Base-by-base conservation (phyloP, 1,284 basidiomycete species). In the Tremellales sp. region DNA sequence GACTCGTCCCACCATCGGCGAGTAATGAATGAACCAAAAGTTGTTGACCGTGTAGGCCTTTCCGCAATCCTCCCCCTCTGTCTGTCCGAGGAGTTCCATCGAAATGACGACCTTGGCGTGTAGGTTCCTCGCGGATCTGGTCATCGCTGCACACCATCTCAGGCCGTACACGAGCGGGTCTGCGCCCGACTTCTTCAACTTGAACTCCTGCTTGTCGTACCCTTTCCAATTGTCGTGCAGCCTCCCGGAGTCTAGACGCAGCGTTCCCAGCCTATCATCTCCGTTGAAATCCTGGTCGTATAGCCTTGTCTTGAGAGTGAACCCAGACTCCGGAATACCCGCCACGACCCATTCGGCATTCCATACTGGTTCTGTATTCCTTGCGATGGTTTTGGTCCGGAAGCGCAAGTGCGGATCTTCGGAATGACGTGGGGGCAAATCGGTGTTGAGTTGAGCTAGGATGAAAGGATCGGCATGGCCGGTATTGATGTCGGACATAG, bases 251-350 rank as follows among this genome's bases (percentile, higher is more conserved):
- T 41, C 27, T 3, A 68, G 25, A 17, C 62, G 50, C 13, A 75
- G 62, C 54, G 73, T 72, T 3, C 78, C 79, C 3, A 79, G 68
- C 8, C 70, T 53, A 61, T 80, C 78, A 64, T 80, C 78, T 45
- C 71, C 66, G 48, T 76, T 67, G 3, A 69, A 70, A 58, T 80
- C 78, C 52, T 79, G 78, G 57, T 80, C 78, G 49, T 67, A 65
- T 21, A 79, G 60, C 19, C 60, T 54, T 24, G 74, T 56, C 3
- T 64, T 65, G 22, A 80, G 60, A 7, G 52, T 54, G 45, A 77
- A 72, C 0, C 77, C 78, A 1, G 64, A 60, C 4, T 55, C 56
- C 1, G 79, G 78, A 1, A 79, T 62, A 4, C 78, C 78, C 0
- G 72, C 72, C 10, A 80, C 68, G 19, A 76, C 58, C 79, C 79